phyloP scores from a whole-genome alignment of 257 asterid species.

The Ballota nigra region DNA sequence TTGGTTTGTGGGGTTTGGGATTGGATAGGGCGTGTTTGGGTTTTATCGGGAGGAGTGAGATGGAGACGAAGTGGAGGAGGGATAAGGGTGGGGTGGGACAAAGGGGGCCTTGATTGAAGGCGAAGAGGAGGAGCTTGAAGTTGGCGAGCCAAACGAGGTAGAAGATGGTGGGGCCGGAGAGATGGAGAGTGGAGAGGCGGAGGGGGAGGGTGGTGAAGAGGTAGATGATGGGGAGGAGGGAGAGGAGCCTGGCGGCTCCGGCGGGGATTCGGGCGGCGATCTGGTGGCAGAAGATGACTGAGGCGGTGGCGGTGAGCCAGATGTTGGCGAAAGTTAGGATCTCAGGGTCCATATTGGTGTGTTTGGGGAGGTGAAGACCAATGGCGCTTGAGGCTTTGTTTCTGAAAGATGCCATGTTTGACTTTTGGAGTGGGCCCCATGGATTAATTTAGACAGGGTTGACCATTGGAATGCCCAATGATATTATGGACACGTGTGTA shows the following conservation, averaged over 20 bases:
- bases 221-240: conserved; percentile 50
- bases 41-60: conserved; percentile 62
- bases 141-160: conserved; percentile 73
- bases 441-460: too few relatives aligned
- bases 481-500: too few relatives aligned
- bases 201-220: conserved; percentile 59
- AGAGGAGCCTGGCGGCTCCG: conserved; percentile 44
- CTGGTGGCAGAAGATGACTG: conserved; percentile 43
- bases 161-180: conserved; percentile 40
- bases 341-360: neutral
- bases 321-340: conserved; percentile 23
- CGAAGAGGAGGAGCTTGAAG: conserved; percentile 68
- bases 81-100: conserved; percentile 32
- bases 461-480: too few relatives aligned
- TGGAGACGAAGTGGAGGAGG: conserved; percentile 51
- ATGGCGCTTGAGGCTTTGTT: too few relatives aligned
- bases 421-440: too few relatives aligned
- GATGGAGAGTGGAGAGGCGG: conserved; percentile 40
- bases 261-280: conserved; percentile 40
- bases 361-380: conserved; percentile 16
- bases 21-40: conserved; percentile 11
- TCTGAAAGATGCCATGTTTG: too few relatives aligned
- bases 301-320: conserved; percentile 42
- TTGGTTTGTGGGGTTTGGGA: neutral
- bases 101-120: conserved; percentile 55